A percentile compares a stretch with the other conserved stretches of the same genome.
phyloP scores from a whole-genome alignment of 2,329 filamentous ascomycete species.

The Cladosporium cucumerinum region DNA sequence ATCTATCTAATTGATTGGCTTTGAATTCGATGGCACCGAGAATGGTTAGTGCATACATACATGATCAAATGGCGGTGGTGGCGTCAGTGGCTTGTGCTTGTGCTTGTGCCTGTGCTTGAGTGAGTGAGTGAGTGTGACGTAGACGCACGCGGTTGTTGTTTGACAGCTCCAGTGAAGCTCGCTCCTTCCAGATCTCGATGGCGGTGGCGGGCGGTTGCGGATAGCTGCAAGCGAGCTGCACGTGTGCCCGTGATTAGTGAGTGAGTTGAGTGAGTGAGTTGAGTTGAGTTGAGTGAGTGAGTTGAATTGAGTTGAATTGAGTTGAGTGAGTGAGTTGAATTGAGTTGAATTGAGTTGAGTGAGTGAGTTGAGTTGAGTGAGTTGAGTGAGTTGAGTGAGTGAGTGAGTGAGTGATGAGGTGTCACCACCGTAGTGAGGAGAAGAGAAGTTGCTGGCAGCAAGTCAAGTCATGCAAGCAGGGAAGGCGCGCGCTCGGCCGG shows the following conservation, averaged over 20 bases:
- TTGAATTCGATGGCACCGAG: not conserved
- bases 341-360: no score
- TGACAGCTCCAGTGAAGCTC: not conserved
- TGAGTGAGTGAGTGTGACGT: not conserved
- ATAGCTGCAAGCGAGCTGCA: not conserved
- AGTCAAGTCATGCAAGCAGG: not conserved
- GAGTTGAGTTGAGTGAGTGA: no score
- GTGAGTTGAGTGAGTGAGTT: no score
- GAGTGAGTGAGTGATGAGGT: not conserved
- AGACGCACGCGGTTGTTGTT: not conserved
- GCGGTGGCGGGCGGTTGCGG: constrained; percentile 22
- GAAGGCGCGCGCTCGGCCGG: not conserved
- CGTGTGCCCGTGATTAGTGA: not conserved
- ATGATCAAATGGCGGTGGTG: not conserved
- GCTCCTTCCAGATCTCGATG: constrained; percentile 5
- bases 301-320: no score
- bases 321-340: no score
- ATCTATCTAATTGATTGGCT: no score
- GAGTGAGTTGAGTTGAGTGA: no score
- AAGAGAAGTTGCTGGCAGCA: not conserved
- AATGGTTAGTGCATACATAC: not conserved
- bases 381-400: no score
- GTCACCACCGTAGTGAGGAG: not conserved
- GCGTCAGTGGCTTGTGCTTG: not conserved
- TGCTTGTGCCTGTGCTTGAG: no score